These are phyloP conservation scores for Teunomyces kruisii DNA, from an alignment of 805 yeast species.

Conservation along the genomic window DNA sequence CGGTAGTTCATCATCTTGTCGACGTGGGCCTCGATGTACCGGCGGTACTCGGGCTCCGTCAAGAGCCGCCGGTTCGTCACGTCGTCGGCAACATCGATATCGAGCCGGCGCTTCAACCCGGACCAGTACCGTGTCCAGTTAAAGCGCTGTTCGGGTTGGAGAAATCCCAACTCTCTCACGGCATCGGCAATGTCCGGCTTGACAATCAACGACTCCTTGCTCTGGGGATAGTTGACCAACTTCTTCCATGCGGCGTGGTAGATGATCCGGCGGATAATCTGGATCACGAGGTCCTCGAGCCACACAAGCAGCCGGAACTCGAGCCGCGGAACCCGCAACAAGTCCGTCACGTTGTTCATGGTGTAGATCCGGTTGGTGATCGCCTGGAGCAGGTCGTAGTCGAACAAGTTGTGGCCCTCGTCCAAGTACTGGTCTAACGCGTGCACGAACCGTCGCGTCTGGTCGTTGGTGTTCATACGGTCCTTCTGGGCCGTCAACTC, in stretches of 20 bases:
- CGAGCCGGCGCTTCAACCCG: conserved; percentile 4
- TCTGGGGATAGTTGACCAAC: neutral
- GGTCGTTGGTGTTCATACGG: conserved; percentile 7
- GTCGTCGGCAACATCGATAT: conserved; percentile 7
- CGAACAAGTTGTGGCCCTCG: neutral
- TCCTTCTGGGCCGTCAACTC: conserved; percentile 21
- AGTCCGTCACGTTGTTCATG: neutral
- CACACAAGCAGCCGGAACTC: conserved; percentile 7
- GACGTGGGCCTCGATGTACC: conserved; percentile 6
- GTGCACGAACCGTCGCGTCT: conserved; percentile 1
- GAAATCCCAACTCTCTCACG: conserved; percentile 3
- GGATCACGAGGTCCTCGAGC: conserved; percentile 11
- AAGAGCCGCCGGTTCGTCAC: conserved; percentile 7
- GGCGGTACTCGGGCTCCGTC: conserved; percentile 5
- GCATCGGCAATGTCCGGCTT: conserved; percentile 2
- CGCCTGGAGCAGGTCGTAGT: neutral
- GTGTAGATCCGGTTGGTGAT: neutral
- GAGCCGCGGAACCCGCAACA: neutral
- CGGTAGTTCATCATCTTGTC: neutral
- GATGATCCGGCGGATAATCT: conserved; percentile 6
- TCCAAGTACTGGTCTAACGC: neutral
- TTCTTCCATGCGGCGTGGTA: neutral
- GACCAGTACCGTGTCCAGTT: conserved; percentile 11
- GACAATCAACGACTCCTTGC: neutral
- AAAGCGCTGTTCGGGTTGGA: conserved; percentile 1